Base-by-base conservation (phyloP, 2,329 filamentous ascomycete genomes). In the Verticillium longisporum region DNA sequence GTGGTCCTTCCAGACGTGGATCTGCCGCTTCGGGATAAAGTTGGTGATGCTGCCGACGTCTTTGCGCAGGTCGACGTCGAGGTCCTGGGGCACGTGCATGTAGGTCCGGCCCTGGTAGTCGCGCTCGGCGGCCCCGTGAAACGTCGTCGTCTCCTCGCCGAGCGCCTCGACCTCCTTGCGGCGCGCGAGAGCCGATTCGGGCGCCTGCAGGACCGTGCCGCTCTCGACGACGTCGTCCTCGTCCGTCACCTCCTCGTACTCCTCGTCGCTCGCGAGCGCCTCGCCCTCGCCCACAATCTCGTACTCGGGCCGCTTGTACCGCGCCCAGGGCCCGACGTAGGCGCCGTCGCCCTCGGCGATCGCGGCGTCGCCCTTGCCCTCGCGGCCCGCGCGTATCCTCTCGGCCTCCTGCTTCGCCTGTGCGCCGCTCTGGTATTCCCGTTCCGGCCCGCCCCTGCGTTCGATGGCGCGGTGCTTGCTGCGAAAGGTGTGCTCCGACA, bases 91-190 rank as follows among this genome's bases (percentile, higher is more conserved):
- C 55, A 98, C 83, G 75, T 99, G 95, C 94, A 99, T 97, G 73
- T 97, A 99, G 37, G 94, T 96, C 66, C 95, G 83, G 56, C 95
- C 95, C 73, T 96, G 90, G 78, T 99, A 99, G 74, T 99, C 95
- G 79, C 88, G 89, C 75, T 95, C 81, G 71, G 90, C 82, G 50
- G 83, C 83, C 64, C 93, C 95, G 70, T 97, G 90, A 76, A 98
- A 99, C 55, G 87, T 88, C 54, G 89, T 92, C 59, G 89, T 95
- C 78, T 99, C 95, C 32, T 84, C 84, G 62, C 87, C 87, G 68
- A 81, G 66, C 65, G 81, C 80, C 70, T 87, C 84, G 9, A 81
- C 80, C 70, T 85, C 78, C 71, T 85, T 84, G 66, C 86, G 75
- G 64, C 79, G 78, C 38, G 77, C 79, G 50, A 88, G 71, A 3